Evolutionary conservation across 2,329 filamentous ascomycete genomes (phyloP).

Genomic region (Lasiodiplodia hormozganensis): DNA sequence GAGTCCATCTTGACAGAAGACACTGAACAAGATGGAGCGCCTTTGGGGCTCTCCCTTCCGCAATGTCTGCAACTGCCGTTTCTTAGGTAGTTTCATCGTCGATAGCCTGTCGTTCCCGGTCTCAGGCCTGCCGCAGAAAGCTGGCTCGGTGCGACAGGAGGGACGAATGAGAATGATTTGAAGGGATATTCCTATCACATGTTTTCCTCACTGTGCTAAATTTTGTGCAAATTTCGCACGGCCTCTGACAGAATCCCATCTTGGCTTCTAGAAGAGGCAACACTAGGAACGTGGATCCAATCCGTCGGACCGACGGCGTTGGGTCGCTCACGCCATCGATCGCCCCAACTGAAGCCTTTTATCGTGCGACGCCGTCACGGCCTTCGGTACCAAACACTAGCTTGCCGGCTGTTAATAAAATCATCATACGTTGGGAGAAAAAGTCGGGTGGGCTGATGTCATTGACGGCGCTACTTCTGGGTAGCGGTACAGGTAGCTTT

Average conservation of each 20-base stretch:
- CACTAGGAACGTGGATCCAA: not conserved
- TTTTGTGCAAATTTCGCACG: not conserved
- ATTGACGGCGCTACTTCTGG: not conserved
- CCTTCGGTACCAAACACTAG: not conserved
- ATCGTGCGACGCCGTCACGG: not conserved
- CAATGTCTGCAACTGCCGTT: slow-evolving; percentile 12
- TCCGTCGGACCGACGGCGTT: not conserved
- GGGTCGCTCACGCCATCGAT: not conserved
- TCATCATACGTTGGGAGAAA: not conserved
- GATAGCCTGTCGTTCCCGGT: slow-evolving; percentile 1
- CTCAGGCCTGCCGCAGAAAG: not conserved
- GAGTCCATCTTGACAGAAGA: not conserved
- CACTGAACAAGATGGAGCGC: not conserved
- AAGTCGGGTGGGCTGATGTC: not conserved
- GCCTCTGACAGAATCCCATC: not conserved
- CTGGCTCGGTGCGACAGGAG: not conserved
- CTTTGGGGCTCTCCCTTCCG: not conserved
- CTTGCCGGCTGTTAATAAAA: not conserved
- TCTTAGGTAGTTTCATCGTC: slow-evolving; percentile 18
- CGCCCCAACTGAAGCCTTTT: not conserved
- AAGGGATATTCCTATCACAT: not conserved
- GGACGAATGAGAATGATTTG: slow-evolving; percentile 20
- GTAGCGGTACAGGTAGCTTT: not conserved
- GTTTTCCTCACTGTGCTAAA: not conserved
- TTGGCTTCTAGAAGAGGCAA: not conserved